Conservation (phyloP, 2,329 filamentous ascomycete genomes). For the Curvularia hawaiiensis region DNA sequence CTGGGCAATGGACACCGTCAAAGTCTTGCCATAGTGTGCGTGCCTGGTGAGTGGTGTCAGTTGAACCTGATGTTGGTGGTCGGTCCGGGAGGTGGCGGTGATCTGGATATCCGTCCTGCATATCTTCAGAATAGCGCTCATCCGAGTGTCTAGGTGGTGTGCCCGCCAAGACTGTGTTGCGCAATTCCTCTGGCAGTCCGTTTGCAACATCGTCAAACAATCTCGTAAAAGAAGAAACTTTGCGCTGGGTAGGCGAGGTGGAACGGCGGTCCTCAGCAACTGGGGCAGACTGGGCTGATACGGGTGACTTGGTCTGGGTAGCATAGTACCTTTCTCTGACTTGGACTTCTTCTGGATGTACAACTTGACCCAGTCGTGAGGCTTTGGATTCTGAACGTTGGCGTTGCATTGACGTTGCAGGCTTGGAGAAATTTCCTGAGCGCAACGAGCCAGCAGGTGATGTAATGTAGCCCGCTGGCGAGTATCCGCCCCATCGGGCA, state of each 20-base stretch:
- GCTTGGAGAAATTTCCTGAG: slow-evolving; percentile 54
- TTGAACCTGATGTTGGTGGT: slow-evolving; percentile 60
- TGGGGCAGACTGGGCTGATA: slow-evolving; percentile 5
- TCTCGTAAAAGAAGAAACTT: slow-evolving; percentile 44
- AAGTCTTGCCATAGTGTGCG: slow-evolving; percentile 77
- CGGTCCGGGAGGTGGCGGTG: slow-evolving; percentile 48
- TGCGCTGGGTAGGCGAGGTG: slow-evolving; percentile 25
- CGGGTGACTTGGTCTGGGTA: slow-evolving; percentile 24
- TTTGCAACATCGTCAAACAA: slow-evolving; percentile 46
- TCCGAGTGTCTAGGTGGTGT: slow-evolving; percentile 15
- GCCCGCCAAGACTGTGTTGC: slow-evolving; percentile 25
- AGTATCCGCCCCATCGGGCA: slow-evolving; percentile 72
- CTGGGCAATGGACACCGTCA: slow-evolving; percentile 76
- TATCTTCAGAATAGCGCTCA: slow-evolving; percentile 9
- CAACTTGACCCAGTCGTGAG: slow-evolving; percentile 50
- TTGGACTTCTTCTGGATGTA: slow-evolving; percentile 43
- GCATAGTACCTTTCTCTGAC: slow-evolving; percentile 19
- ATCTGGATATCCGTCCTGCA: slow-evolving; percentile 16
- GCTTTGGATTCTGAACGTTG: slow-evolving; percentile 49
- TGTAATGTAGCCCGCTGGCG: slow-evolving; percentile 69
- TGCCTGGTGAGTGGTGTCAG: slow-evolving; percentile 68
- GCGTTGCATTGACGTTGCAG: slow-evolving; percentile 38
- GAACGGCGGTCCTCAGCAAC: slow-evolving; percentile 1
- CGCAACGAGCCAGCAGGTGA: slow-evolving; percentile 67
- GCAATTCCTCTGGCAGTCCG: slow-evolving; percentile 40